Evolutionary conservation across 2,329 filamentous ascomycete species (phyloP), one percentile per base, ranked within the genome.

Genomic region (Fragosphaeria purpurea): DNA sequence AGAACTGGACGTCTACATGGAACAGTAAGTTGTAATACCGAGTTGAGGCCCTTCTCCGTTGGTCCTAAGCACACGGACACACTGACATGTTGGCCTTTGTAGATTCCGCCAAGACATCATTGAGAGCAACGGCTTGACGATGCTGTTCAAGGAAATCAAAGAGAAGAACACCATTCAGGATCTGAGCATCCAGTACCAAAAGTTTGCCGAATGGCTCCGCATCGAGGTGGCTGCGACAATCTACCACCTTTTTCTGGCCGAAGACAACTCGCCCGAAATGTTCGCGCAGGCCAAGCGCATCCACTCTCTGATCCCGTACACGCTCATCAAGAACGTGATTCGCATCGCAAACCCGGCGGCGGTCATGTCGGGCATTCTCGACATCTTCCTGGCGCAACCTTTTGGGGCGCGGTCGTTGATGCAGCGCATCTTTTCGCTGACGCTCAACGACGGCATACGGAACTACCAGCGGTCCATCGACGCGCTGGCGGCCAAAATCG

Each of bases 1-100:
- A 5, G 93, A 97, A 62, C 75, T 98, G 47, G 93, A 98, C 66
- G 87, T 95, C 31, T 96, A 97, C 64, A 98, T 98, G 93, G 93
- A 98, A 68, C 69, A 95, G 83, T 88, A 67, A 67, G 82, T 70
- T n/a, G 8, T 3, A 22, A 22, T 22, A 22, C 22, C 22, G 22
- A 22, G 22, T 22, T 22, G 22, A 22, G 22, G 22, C 22, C 22
- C 22, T 22, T 22, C 22, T 22, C 22, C 22, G 22, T 22, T 22
- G 22, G 22, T 22, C 22, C 22, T 22, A 22, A 22, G 22, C 22
- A 22, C 22, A 22, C 22, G 22, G 22, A 22, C 22, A 22, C 22
- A 22, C 22, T 22, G 22, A 22, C 22, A 22, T 22, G 22, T 22
- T 22, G 22, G 22, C 22, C 52, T 12, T 2, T 22, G 47, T 33